Conservation (phyloP, 2,329 filamentous ascomycete genomes). For the Dothistroma pini region DNA sequence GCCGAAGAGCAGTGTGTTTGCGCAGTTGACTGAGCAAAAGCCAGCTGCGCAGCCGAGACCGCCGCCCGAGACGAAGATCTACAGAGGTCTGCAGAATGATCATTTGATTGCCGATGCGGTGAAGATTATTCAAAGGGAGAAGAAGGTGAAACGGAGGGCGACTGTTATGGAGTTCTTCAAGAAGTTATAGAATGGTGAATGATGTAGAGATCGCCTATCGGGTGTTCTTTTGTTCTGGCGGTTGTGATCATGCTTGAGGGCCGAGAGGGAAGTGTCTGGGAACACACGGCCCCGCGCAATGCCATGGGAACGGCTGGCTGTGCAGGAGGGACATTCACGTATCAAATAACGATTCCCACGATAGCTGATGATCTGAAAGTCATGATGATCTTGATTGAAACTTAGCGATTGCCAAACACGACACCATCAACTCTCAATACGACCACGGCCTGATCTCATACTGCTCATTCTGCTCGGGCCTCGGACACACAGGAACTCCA, state of each 20-base stretch:
- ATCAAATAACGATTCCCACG: background rate
- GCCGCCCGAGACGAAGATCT: background rate
- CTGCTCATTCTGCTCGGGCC: conserved; percentile 40
- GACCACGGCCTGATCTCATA: conserved; percentile 38
- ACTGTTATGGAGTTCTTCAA: conserved; percentile 26
- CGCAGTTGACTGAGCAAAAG: background rate
- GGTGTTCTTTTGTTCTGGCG: background rate
- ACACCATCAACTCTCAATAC: conserved; percentile 25
- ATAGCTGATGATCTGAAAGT: background rate
- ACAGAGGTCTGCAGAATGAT: conserved; percentile 5
- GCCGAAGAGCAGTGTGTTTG: background rate
- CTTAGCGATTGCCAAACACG: background rate
- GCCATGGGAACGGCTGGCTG: background rate
- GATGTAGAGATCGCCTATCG: background rate
- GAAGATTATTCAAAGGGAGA: conserved; percentile 24
- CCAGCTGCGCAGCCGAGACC: background rate
- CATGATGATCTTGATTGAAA: background rate
- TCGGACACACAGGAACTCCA: conserved; percentile 30
- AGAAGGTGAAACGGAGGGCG: conserved; percentile 16
- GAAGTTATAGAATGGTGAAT: conserved; percentile 7
- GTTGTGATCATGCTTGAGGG: background rate
- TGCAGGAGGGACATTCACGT: background rate
- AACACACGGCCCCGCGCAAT: background rate
- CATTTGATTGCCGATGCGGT: conserved; percentile 28
- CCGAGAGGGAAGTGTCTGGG: background rate